Conservation (phyloP, 2,329 filamentous ascomycete species). For the Talaromyces sp. region DNA sequence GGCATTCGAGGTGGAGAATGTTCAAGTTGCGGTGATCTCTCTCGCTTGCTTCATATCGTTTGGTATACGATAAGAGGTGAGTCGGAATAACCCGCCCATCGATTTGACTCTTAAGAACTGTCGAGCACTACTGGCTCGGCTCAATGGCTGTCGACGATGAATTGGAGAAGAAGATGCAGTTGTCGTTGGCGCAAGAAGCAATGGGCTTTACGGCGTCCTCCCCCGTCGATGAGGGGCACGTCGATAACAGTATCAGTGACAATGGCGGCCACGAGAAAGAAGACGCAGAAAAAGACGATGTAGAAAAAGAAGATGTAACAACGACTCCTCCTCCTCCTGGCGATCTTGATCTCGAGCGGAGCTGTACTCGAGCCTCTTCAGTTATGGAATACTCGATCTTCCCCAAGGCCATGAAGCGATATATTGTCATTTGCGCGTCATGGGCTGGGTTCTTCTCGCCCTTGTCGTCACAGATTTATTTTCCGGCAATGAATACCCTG, state of each 20-base stretch:
- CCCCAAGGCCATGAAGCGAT: constrained; percentile 14
- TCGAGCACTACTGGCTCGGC: neutral
- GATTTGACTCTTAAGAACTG: no score
- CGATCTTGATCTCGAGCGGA: constrained; percentile 1
- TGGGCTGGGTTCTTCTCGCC: constrained; percentile 36
- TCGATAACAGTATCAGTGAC: neutral
- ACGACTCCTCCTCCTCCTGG: neutral
- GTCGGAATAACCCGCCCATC: no score
- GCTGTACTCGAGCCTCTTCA: constrained; percentile 2
- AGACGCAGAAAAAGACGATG: neutral
- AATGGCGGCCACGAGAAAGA: neutral
- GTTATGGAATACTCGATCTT: constrained; percentile 17
- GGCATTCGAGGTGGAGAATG: no score
- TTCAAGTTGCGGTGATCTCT: no score
- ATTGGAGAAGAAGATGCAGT: neutral
- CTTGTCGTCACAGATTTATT: constrained; percentile 43
- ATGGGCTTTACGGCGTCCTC: neutral
- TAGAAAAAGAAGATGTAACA: no score
- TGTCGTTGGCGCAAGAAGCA: neutral
- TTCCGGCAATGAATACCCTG: constrained; percentile 39
- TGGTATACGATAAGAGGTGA: no score
- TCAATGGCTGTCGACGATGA: neutral
- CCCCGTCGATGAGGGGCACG: neutral
- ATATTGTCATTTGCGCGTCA: constrained; percentile 16
- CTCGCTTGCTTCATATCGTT: no score